Evolutionary conservation across 805 yeast species (phyloP), one percentile per base, ranked within the genome.

Genomic region (Ogataea trehaloabstinens): DNA sequence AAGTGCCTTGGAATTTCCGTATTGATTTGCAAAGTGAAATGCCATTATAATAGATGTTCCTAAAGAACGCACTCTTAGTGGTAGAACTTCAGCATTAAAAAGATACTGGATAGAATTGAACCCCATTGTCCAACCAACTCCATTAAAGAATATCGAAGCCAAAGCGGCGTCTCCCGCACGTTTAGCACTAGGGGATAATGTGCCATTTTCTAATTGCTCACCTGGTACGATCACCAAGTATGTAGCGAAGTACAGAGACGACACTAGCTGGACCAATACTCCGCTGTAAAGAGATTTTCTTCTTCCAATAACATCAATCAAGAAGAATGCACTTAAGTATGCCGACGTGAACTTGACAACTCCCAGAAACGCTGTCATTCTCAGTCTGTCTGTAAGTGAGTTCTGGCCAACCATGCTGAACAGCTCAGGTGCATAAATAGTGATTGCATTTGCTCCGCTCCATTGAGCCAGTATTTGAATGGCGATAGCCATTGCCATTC

Each of bases 101-200:
- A 76, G 62, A 51, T 76, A 76, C 53, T 76, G 81, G 34, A 75
- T 62, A 0, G 76, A 63, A 57, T 77, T 77, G 70, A 74, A 77
- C 25, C 82, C 82, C 57, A 76, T 54, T 22, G 78, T 71, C 82
- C 82, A 77, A 25, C 80, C 80, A 17, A 67, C 63, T 48, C 82
- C 82, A 22, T 68, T 63, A 25, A 76, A 48, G 48, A 62, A 76
- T 19, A 77, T 49, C 34, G 75, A 67, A 1, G 78, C 78, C 48
- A 76, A 54, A 6, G 80, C 81, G 35, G 64, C 76, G 35, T 61
- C 55, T 24, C 74, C 63, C 2, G 78, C 78, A 4, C 50, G 46
- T 17, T 44, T 39, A 41, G 67, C 55, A 3, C 68, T 52, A 0
- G 61, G 42, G 1, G 67, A 53, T 45, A 69, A 52, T 10, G 49